Evolutionary conservation across 108 stramenopile species (phyloP).

Genomic region (Chaetoceros tenuissimus): DNA sequence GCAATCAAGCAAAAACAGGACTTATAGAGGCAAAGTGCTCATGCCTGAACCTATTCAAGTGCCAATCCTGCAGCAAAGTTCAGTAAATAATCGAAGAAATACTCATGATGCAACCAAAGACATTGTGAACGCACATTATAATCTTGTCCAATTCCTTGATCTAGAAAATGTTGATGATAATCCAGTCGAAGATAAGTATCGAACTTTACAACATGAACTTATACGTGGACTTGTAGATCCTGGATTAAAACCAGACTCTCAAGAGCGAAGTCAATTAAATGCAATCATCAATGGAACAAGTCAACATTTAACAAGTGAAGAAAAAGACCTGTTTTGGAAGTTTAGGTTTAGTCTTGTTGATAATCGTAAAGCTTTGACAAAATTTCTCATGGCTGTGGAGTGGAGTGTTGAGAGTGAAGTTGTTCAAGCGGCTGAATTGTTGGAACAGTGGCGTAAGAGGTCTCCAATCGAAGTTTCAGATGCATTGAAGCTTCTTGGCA

Average conservation of each 20-base stretch:
- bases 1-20: conserved; percentile 1
- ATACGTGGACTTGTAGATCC: conserved; percentile 92
- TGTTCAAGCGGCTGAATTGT: conserved; percentile 86
- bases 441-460: conserved; percentile 90
- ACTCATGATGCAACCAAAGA: background rate
- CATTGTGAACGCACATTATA: no score
- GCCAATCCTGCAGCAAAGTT: no score
- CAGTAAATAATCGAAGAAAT: background rate
- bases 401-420: conserved; percentile 93
- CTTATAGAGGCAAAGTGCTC: background rate
- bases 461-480: conserved; percentile 94
- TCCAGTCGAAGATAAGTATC: conserved; percentile 92
- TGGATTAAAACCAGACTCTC: conserved; percentile 89
- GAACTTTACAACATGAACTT: conserved; percentile 85
- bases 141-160: conserved; percentile 54
- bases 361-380: conserved; percentile 87
- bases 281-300: conserved; percentile 78
- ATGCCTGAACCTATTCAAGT: background rate
- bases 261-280: conserved; percentile 68
- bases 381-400: conserved; percentile 93
- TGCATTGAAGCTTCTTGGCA: conserved; percentile 92
- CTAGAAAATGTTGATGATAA: conserved; percentile 68
- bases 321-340: conserved; percentile 93
- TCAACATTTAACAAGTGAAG: conserved; percentile 75
- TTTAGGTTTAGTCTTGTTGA: conserved; percentile 94